Evolutionary conservation across 202 grass and related monocot genomes (phyloP).

Genomic region (Zoysia matrella): DNA sequence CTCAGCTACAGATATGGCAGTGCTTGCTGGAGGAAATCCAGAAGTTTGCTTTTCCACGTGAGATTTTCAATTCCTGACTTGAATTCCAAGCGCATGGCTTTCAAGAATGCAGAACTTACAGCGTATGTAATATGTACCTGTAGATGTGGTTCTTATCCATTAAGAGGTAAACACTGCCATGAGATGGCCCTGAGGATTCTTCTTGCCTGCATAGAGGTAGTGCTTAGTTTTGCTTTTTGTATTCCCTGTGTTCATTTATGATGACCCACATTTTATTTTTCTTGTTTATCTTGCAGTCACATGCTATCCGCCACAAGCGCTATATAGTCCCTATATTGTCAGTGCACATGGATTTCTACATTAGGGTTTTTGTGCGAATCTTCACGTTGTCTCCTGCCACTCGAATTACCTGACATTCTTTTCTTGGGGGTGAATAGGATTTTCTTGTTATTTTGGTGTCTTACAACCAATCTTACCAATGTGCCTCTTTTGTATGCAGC

Average conservation of each 20-base stretch:
- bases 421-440: background rate
- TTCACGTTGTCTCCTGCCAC: conserved; percentile 59
- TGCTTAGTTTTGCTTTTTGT: conserved; percentile 3
- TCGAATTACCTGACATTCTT: conserved; percentile 27
- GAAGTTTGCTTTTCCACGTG: conserved; percentile 71
- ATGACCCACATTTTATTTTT: background rate
- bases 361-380: conserved; percentile 71
- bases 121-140: conserved; percentile 19
- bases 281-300: conserved; percentile 51
- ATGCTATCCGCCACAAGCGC: conserved; percentile 70
- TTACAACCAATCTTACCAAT: conserved; percentile 15
- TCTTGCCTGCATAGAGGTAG: conserved; percentile 69
- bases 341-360: conserved; percentile 80
- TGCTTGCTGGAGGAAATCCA: conserved; percentile 61
- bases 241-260: conserved; percentile 11
- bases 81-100: background rate
- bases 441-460: conserved; percentile 4
- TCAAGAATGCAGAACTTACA: conserved; percentile 3
- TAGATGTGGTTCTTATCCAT: conserved; percentile 72
- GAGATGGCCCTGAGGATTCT: conserved; percentile 80
- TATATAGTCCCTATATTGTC: conserved; percentile 69
- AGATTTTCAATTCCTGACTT: conserved; percentile 30
- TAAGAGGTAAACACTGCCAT: conserved; percentile 73
- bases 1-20: conserved; percentile 71
- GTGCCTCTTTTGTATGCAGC: conserved; percentile 46